phyloP scores from a whole-genome alignment of 108 stramenopile species.

The Cyclotella kingstonii region DNA sequence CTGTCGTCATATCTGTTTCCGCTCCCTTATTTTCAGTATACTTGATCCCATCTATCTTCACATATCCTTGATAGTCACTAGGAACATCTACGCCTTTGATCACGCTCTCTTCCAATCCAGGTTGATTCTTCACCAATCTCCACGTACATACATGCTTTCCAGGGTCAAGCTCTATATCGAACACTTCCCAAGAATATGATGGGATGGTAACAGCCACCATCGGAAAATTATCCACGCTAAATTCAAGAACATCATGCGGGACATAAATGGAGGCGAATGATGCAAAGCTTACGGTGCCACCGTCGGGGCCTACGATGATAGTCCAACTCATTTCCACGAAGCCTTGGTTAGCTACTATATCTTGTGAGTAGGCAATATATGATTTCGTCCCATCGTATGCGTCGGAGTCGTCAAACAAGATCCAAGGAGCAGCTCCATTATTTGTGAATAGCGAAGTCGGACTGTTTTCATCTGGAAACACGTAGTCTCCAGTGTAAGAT shows the following conservation, averaged over 20 bases:
- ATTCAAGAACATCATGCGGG: slow-evolving; percentile 32
- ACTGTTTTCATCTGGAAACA: slow-evolving; percentile 12
- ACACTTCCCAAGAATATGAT: slow-evolving; percentile 18
- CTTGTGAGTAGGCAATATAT: slow-evolving; percentile 22
- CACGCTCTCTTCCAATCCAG: slow-evolving; percentile 19
- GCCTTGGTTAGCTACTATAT: slow-evolving; percentile 1
- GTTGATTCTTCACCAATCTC: slow-evolving; percentile 36
- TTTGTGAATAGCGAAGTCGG: slow-evolving; percentile 1
- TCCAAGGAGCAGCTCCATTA: slow-evolving; percentile 4
- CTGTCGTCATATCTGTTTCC: neutral
- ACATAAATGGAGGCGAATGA: slow-evolving; percentile 27
- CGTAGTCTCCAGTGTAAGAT: slow-evolving; percentile 18
- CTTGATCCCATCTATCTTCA: slow-evolving; percentile 39
- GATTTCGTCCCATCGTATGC: slow-evolving; percentile 20
- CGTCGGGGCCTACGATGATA: slow-evolving; percentile 15
- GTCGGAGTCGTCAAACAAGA: slow-evolving; percentile 9
- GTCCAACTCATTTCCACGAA: slow-evolving; percentile 20
- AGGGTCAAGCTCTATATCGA: slow-evolving; percentile 13
- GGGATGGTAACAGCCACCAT: slow-evolving; percentile 21
- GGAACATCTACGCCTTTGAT: slow-evolving; percentile 27
- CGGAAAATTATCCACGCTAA: slow-evolving; percentile 27
- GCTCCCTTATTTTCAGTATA: slow-evolving; percentile 14
- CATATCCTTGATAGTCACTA: slow-evolving; percentile 25
- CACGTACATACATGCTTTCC: slow-evolving; percentile 30
- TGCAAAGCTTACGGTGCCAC: slow-evolving; percentile 27